These are phyloP conservation scores for Neurospora tetraspora DNA, from an alignment of 495 filamentous ascomycete species.

Conservation along the genomic window DNA sequence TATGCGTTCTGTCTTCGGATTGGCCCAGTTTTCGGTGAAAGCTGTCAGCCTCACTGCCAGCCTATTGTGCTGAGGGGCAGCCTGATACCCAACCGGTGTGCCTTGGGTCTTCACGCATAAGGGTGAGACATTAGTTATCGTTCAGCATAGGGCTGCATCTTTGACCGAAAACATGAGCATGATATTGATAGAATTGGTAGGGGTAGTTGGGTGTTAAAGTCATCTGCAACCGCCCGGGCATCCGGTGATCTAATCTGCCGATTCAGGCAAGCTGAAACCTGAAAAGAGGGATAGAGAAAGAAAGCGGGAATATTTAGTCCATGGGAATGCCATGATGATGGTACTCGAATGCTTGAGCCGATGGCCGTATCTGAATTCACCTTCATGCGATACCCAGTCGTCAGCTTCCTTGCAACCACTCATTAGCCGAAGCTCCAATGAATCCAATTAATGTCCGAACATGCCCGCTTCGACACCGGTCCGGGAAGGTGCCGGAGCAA, in stretches of 20 bases:
- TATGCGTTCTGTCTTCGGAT: conserved; percentile 6
- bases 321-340: background rate
- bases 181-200: background rate
- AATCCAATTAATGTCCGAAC: conserved; percentile 6
- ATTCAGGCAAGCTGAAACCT: background rate
- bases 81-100: conserved; percentile 7
- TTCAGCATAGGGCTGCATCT: background rate
- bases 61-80: conserved; percentile 7
- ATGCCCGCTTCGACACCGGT: conserved; percentile 6
- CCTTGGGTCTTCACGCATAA: conserved; percentile 16
- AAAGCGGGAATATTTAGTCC: background rate
- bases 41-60: conserved; percentile 13
- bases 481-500: background rate
- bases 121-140: background rate
- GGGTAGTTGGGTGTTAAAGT: background rate
- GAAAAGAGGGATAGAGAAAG: background rate
- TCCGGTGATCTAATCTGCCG: background rate
- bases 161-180: background rate
- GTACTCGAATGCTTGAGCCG: background rate
- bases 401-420: background rate
- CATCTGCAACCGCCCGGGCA: background rate
- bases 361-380: background rate
- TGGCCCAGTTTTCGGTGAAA: conserved; percentile 16
- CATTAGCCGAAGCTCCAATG: background rate
- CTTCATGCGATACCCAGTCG: background rate